phyloP scores from a whole-genome alignment of 2,329 filamentous ascomycete genomes.

The Colletotrichum musicola region DNA sequence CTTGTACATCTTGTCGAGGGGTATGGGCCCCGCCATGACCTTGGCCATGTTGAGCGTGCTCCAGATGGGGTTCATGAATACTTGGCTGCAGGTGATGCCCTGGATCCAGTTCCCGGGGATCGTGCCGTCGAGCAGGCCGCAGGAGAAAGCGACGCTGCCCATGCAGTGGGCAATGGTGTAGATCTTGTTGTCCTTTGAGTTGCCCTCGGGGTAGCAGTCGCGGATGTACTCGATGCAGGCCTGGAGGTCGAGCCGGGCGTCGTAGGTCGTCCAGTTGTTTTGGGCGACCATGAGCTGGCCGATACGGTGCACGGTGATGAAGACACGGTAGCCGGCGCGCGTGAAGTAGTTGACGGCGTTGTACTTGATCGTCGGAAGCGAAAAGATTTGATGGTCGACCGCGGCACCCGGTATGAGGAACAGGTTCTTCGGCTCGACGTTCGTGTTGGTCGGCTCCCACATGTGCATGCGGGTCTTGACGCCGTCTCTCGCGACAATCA shows the following conservation, averaged over 20 bases:
- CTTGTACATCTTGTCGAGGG: constrained; percentile 63
- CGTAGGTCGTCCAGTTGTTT: constrained; percentile 69
- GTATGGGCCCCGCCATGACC: constrained; percentile 60
- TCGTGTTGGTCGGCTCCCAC: constrained; percentile 64
- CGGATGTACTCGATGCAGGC: constrained; percentile 69
- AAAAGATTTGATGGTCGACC: constrained; percentile 73
- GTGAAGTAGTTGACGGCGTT: constrained; percentile 75
- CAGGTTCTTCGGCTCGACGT: constrained; percentile 59
- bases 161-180: constrained; percentile 75
- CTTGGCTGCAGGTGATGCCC: constrained; percentile 70
- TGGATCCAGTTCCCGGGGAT: constrained; percentile 69
- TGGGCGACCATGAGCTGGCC: constrained; percentile 64
- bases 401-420: constrained; percentile 73
- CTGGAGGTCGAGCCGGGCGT: constrained; percentile 69
- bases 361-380: constrained; percentile 72
- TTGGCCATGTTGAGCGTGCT: constrained; percentile 68
- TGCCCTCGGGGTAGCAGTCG: constrained; percentile 46
- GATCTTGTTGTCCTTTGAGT: constrained; percentile 51
- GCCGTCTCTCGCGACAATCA: constrained; percentile 65
- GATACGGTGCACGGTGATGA: constrained; percentile 69
- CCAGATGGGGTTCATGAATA: constrained; percentile 75
- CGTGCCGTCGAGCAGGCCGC: constrained; percentile 72
- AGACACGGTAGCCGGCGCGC: constrained; percentile 70
- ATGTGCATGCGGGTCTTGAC: constrained; percentile 66
- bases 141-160: constrained; percentile 69